Base-by-base conservation (phyloP, 164 flowering plant species). In the Macadamia tetraphylla region DNA sequence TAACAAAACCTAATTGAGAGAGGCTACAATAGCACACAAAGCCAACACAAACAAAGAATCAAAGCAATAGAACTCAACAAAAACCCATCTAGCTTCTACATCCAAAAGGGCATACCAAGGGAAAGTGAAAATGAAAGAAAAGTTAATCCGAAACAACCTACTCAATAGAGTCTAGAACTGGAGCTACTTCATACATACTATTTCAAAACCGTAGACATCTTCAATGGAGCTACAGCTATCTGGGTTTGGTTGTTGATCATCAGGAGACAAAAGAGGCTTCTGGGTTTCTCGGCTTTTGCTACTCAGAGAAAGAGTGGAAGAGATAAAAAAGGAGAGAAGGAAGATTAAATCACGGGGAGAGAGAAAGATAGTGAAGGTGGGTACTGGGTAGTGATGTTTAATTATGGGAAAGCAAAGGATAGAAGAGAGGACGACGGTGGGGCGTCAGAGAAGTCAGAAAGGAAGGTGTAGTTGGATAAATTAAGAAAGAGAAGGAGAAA, bases 361-460 rank as follows among this genome's bases (percentile, higher is more conserved):
- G 49, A 60, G 35, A 46, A 29, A 23, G 23, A 23, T 23, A 23
- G 23, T 23, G 23, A 23, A 23, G 23, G 23, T 23, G 23, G 23
- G 23, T 23, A 71, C 65, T 62, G 59, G 70, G 66, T 64, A 66
- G 70, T 71, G 78, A 75, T 77, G 78, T 67, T 73, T 81, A 76
- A 78, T 75, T 73, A 73, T 75, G 58, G 59, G 64, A 70, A 68
- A 35, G 40, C 40, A 35, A 35, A 35, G 40, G 40, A 2, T 35
- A 5, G 40, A 35, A 35, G 40, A 35, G 40, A 5, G 58, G 77
- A 65, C 73, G 70, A 70, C 62, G 78, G 78, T 70, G 82, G 77
- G 76, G 72, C 69, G 77, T 80, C 79, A 73, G 83, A 69, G 31
- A 73, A 65, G 74, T 73, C 78, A 76, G 81, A 74, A 53, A 46